Evolutionary conservation across 164 flowering plant genomes (phyloP).

Genomic region (Paratinospora sagittata): DNA sequence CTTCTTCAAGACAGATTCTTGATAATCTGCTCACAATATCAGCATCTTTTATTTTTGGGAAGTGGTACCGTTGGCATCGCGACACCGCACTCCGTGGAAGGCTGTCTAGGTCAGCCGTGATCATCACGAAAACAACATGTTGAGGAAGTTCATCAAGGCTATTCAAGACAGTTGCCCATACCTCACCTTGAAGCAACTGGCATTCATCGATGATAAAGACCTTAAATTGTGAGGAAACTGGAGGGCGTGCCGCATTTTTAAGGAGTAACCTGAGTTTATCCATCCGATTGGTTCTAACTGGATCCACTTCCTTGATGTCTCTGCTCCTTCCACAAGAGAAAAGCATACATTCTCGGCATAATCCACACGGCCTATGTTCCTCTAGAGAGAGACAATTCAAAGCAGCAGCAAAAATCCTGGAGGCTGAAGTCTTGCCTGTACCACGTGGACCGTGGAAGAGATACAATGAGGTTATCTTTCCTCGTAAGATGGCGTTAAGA

Average conservation of each 20-base stretch:
- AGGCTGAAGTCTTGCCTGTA: slow-evolving; percentile 81
- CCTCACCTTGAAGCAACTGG: slow-evolving; percentile 55
- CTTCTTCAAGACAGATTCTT: slow-evolving; percentile 60
- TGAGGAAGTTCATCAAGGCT: slow-evolving; percentile 51
- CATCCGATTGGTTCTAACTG: slow-evolving; percentile 44
- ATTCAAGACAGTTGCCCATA: slow-evolving; percentile 63
- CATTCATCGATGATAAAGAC: slow-evolving; percentile 80
- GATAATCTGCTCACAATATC: slow-evolving; percentile 49
- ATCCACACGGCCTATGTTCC: slow-evolving; percentile 65
- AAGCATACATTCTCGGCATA: slow-evolving; percentile 58
- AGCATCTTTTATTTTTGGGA: slow-evolving; percentile 66
- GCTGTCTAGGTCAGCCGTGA: slow-evolving; percentile 67
- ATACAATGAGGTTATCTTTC: slow-evolving; percentile 52
- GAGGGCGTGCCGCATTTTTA: slow-evolving; percentile 47
- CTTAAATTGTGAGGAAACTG: slow-evolving; percentile 65
- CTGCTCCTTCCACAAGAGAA: slow-evolving; percentile 62
- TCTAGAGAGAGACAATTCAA: slow-evolving; percentile 67
- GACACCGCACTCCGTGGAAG: slow-evolving; percentile 63
- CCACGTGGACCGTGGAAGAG: slow-evolving; percentile 94
- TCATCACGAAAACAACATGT: slow-evolving; percentile 67
- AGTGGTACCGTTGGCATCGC: slow-evolving; percentile 64
- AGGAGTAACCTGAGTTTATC: slow-evolving; percentile 46
- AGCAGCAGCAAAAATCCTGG: slow-evolving; percentile 87
- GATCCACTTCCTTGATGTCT: slow-evolving; percentile 68
- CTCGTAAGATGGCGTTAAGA: slow-evolving; percentile 44